phyloP scores from a whole-genome alignment of 176 grass and related monocot genomes.

The Chloris gayana region DNA sequence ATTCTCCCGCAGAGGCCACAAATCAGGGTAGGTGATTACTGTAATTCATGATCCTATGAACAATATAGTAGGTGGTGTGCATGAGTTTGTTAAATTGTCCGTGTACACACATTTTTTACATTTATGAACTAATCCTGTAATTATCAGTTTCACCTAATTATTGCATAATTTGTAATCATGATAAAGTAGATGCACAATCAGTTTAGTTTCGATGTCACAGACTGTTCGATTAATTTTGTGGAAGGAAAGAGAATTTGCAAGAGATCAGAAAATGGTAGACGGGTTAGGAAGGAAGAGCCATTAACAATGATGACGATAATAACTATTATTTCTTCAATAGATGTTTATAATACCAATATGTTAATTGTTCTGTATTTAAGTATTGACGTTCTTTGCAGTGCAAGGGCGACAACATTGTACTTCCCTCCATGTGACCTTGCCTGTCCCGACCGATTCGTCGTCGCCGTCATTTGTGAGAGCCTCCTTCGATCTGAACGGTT shows the following conservation, averaged over 20 bases:
- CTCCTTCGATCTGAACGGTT: no score
- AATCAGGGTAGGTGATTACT: no score
- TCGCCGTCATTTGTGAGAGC: no score
- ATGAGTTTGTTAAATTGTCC: conserved; percentile 11
- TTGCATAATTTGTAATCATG: neutral
- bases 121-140: neutral
- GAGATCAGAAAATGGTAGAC: neutral
- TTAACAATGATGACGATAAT: neutral
- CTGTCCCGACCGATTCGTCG: no score
- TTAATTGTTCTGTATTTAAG: neutral
- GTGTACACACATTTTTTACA: neutral
- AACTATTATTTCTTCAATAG: neutral
- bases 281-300: neutral
- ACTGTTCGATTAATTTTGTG: neutral
- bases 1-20: no score
- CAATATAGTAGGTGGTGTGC: neutral
- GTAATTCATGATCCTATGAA: conserved; percentile 10
- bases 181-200: no score
- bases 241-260: neutral
- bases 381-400: neutral
- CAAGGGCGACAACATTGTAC: neutral
- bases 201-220: no score
- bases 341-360: neutral
- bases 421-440: no score
- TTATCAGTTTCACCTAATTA: neutral